A percentile compares a stretch with the other conserved stretches of the same genome.
Conservation (phyloP, 2,329 filamentous ascomycete species). For the Pleoardoris graminearum region DNA sequence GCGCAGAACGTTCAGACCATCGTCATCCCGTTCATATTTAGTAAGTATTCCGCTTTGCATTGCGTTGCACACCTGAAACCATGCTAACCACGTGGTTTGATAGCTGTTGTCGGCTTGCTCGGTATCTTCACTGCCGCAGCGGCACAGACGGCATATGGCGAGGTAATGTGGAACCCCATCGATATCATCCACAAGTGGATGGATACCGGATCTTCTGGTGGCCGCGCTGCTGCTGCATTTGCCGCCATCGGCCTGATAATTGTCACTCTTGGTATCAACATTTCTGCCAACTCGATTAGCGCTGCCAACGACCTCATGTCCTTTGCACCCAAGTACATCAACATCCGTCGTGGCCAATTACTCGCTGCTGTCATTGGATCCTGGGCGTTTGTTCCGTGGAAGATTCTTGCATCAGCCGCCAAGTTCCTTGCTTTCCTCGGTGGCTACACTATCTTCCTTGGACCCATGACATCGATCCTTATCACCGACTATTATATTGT, state of each 20-base stretch:
- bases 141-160: conserved; percentile 29
- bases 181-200: conserved; percentile 43
- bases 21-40: conserved; percentile 37
- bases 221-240: conserved; percentile 32
- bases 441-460: conserved; percentile 32
- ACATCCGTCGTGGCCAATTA: conserved; percentile 35
- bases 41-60: neutral
- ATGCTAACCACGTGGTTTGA: neutral
- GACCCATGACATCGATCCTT: conserved; percentile 29
- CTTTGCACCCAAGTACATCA: conserved; percentile 28
- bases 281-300: conserved; percentile 30
- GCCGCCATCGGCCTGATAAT: conserved; percentile 29
- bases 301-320: conserved; percentile 31
- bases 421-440: conserved; percentile 43
- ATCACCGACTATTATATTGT: conserved; percentile 31
- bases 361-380: conserved; percentile 43
- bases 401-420: conserved; percentile 39
- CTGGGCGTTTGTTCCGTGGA: conserved; percentile 47
- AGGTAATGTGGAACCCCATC: conserved; percentile 42
- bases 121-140: conserved; percentile 47
- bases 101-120: conserved; percentile 39
- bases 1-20: conserved; percentile 42
- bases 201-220: conserved; percentile 40
- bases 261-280: conserved; percentile 42
- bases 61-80: no score